phyloP scores from a whole-genome alignment of 2,329 filamentous ascomycete genomes.

The Aspergillus vadensis region DNA sequence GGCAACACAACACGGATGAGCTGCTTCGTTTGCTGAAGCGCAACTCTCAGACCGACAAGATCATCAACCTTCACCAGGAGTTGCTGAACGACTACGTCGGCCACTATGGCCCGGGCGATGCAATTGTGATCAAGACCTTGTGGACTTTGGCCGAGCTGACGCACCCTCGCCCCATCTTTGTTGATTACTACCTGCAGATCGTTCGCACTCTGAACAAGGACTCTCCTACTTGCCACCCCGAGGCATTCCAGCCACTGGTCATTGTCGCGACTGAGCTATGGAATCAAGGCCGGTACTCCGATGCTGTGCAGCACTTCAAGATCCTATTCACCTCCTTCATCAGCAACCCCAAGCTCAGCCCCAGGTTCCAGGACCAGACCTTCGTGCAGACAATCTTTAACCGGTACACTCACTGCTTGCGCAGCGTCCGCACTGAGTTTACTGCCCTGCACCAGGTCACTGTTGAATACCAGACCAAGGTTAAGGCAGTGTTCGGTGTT shows the following conservation, averaged over 20 bases:
- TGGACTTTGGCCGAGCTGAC: conserved; percentile 41
- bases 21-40: conserved; percentile 35
- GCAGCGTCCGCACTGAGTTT: conserved; percentile 35
- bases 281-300: conserved; percentile 41
- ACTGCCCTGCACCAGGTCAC: conserved; percentile 37
- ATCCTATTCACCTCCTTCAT: conserved; percentile 42
- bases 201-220: conserved; percentile 43
- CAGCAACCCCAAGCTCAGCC: conserved; percentile 34
- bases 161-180: conserved; percentile 37
- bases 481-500: conserved; percentile 38
- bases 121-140: conserved; percentile 40
- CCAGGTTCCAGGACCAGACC: conserved; percentile 36
- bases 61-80: conserved; percentile 44
- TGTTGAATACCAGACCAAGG: conserved; percentile 37
- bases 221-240: conserved; percentile 34
- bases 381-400: conserved; percentile 38
- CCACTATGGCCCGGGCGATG: conserved; percentile 38
- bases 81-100: conserved; percentile 41
- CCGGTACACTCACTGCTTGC: conserved; percentile 41
- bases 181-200: conserved; percentile 45
- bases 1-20: conserved; percentile 30
- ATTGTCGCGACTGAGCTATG: conserved; percentile 44
- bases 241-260: conserved; percentile 42
- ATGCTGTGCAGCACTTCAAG: conserved; percentile 39
- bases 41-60: conserved; percentile 35